phyloP scores from a whole-genome alignment of 139 green algal species.

The Haematococcus lacustris region DNA sequence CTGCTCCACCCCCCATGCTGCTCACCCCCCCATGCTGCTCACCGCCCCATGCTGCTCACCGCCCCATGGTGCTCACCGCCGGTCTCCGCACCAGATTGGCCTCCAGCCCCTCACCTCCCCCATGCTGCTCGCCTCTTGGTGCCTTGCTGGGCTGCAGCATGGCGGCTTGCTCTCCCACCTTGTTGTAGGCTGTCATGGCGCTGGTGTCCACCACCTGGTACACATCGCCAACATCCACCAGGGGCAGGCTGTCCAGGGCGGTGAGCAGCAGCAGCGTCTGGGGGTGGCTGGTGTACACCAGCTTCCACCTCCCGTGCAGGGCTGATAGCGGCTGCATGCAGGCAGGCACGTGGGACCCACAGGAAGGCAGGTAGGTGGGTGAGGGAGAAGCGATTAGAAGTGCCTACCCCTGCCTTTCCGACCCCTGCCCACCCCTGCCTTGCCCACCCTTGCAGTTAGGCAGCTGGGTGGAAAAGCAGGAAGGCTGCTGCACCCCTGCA shows the following conservation, averaged over 20 bases:
- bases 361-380: background rate
- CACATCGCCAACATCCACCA: conserved; percentile 60
- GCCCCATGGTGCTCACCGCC: too few species aligned
- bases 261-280: conserved; percentile 49
- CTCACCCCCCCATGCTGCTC: too few species aligned
- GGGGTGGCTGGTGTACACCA: conserved; percentile 57
- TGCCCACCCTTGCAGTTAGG: background rate
- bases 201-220: conserved; percentile 29
- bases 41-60: too few species aligned
- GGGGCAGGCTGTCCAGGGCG: conserved; percentile 40
- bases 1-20: too few species aligned
- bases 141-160: too few species aligned
- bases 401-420: too few species aligned
- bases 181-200: conserved; percentile 58
- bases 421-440: background rate
- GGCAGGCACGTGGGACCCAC: background rate
- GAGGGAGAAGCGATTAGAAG: too few species aligned
- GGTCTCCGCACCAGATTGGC: too few species aligned
- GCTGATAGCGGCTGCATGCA: conserved; percentile 1
- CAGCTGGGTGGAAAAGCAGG: background rate
- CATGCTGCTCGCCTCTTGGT: too few species aligned
- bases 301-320: conserved; percentile 45
- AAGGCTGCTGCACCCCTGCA: background rate
- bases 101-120: too few species aligned
- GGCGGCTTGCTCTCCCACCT: too few species aligned